Base-by-base conservation (phyloP, 192 early-diverging fungal species). In the Gaertneriomyces semiglobifer region DNA sequence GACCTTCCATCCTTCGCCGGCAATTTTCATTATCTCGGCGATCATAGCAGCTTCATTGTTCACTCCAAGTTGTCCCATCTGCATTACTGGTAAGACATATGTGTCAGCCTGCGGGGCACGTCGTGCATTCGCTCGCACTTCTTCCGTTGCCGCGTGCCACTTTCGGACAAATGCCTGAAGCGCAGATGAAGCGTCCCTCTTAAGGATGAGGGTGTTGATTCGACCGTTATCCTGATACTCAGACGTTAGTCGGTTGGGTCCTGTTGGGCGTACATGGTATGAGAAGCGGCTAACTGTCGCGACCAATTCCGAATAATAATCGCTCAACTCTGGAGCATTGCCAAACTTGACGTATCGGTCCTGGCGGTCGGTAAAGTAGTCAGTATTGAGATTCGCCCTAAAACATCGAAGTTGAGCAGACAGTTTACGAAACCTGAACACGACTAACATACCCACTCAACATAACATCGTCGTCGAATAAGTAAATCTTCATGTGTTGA, bases 321-420 rank as follows among this genome's bases (percentile, higher is more conserved):
- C 67, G 0, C 84, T 80, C 16, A 99, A 50, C 1, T 72, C 69
- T 40, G 58, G 58, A 3, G 73, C 65, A 39, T 86, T 73, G 0
- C 77, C 55, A 63, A 97, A 88, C 62, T 78, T 66, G 54, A 98
- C 82, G 58, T 96, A 98, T 19, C 97, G 88, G 78, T 99, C 97
- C 74, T 99, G 97, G 7, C 96, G 83, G 77, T 92, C 86, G 12
- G 84, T 88, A 80, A 99, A 99, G 73, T 99, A 99, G 69, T 99
- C 94, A 12, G 79, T 81, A 73, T 87, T 93, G 60, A 97, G 79
- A 65, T 98, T 98, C 7, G 95, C 97, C 0, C 96, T 94, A 76
- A n/a, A n/a, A 20, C 9, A 61, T 41, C 25, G 1, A 50, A 1
- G 18, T n/a, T 18, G 48, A 14, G 18, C 12, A 50, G 48, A 50